Percentiles rank a stretch among this genome's conserved stretches.
Evolutionary conservation across 2,329 filamentous ascomycete species (phyloP).

Genomic region (Sporothrix variecibatus): DNA sequence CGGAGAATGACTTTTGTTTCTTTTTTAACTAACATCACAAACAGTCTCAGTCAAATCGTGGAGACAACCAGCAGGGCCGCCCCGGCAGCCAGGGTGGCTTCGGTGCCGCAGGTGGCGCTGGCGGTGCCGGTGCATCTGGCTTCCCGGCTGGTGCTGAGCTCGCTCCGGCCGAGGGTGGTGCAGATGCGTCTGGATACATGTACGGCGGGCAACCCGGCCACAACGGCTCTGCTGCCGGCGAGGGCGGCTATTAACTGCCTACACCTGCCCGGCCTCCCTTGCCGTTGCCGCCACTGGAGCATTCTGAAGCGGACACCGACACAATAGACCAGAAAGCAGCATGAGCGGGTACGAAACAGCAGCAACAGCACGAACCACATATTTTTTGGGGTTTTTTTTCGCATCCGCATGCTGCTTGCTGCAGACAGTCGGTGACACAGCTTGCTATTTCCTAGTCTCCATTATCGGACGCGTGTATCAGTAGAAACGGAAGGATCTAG

Average conservation of each 20-base stretch:
- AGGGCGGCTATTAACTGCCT: constrained; percentile 48
- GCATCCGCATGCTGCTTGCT: background rate
- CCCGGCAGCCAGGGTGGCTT: constrained; percentile 58
- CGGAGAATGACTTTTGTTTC: background rate
- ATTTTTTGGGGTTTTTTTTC: background rate
- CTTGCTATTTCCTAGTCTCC: background rate
- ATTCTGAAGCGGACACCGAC: background rate
- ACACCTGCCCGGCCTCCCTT: background rate
- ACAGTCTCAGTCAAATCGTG: constrained; percentile 77
- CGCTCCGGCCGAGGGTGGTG: constrained; percentile 47
- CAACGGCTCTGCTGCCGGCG: constrained; percentile 57
- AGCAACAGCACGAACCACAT: background rate
- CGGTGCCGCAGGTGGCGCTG: constrained; percentile 45
- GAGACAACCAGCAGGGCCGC: constrained; percentile 54
- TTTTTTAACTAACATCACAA: background rate
- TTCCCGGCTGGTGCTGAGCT: constrained; percentile 50
- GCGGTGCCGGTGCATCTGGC: constrained; percentile 45
- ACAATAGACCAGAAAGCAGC: background rate
- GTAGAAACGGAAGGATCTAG: constrained; percentile 19
- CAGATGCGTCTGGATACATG: constrained; percentile 50
- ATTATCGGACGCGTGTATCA: constrained; percentile 26
- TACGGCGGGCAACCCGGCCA: constrained; percentile 58
- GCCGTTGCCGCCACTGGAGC: background rate
- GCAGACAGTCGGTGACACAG: constrained; percentile 20
- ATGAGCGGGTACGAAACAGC: background rate